Evolutionary conservation across 441 rosid species (phyloP).

Genomic region (Arabidopsis lyrata): DNA sequence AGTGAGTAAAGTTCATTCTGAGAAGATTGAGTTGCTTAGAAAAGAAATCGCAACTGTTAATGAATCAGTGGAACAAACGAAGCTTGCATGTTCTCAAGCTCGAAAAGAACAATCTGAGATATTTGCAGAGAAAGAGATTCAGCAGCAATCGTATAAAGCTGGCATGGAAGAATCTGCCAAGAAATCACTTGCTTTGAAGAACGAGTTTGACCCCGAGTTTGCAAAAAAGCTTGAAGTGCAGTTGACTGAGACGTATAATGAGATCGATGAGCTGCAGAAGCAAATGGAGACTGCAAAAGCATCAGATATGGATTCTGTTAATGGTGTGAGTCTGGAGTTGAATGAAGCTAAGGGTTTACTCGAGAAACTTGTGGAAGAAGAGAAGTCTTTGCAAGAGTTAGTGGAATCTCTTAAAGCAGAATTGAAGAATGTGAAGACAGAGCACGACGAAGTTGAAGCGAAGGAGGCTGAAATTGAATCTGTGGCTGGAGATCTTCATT

Average conservation of each 20-base stretch:
- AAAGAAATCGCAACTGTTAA: constrained; percentile 73
- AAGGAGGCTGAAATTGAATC: constrained; percentile 86
- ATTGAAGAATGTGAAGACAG: constrained; percentile 75
- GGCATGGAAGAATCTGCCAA: constrained; percentile 69
- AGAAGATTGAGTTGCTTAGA: constrained; percentile 70
- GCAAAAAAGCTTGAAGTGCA: constrained; percentile 67
- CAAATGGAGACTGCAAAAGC: constrained; percentile 78
- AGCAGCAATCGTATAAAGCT: constrained; percentile 66
- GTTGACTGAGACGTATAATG: constrained; percentile 62
- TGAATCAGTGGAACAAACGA: constrained; percentile 81
- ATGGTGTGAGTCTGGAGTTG: constrained; percentile 68
- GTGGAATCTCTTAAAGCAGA: constrained; percentile 77
- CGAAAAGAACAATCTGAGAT: constrained; percentile 77
- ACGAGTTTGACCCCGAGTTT: constrained; percentile 77
- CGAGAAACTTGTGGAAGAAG: constrained; percentile 77
- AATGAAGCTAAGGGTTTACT: constrained; percentile 81
- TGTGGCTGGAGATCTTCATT: constrained; percentile 77
- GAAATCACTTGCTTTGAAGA: constrained; percentile 60
- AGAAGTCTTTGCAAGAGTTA: constrained; percentile 62
- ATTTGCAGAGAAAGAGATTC: constrained; percentile 71
- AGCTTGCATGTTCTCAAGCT: constrained; percentile 68
- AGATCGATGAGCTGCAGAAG: constrained; percentile 68
- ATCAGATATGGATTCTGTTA: constrained; percentile 78
- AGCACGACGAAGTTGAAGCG: constrained; percentile 74
- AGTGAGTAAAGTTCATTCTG: constrained; percentile 61